Percentiles rank a stretch among this genome's conserved stretches.
Evolutionary conservation across 257 asterid species (phyloP).

Genomic region (Plantago elongata): DNA sequence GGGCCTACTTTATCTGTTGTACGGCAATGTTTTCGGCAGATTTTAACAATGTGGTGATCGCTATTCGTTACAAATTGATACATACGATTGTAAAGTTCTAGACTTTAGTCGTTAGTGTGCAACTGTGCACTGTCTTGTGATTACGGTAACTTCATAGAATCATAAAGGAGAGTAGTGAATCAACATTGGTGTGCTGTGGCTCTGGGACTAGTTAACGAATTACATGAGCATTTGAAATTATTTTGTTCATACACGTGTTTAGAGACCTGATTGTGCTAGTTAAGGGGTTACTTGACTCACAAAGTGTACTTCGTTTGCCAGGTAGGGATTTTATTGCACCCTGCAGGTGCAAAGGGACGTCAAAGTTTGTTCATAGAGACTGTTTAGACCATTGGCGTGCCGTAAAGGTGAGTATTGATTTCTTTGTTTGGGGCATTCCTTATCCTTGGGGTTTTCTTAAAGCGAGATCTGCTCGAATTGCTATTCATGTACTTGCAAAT

Average conservation of each 20-base stretch:
- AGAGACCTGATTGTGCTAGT: background rate
- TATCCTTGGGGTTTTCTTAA: conserved; percentile 14
- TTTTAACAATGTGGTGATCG: too few relatives aligned
- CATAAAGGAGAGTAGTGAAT: background rate
- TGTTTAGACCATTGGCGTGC: conserved; percentile 99
- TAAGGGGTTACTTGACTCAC: background rate
- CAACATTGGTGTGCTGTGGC: background rate
- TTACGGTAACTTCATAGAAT: too few relatives aligned
- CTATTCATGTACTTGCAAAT: conserved; percentile 8
- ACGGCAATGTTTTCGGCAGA: too few relatives aligned
- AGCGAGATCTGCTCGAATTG: conserved; percentile 8
- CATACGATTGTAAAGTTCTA: too few relatives aligned
- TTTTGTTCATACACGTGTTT: background rate
- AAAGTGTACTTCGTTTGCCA: conserved; percentile 29
- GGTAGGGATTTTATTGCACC: conserved; percentile 98
- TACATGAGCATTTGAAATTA: background rate
- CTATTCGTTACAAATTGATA: too few relatives aligned
- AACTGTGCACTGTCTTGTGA: too few relatives aligned
- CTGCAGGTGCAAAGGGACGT: conserved; percentile 92
- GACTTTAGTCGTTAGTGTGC: too few relatives aligned
- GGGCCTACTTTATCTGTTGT: too few relatives aligned
- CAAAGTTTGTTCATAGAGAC: conserved; percentile 83
- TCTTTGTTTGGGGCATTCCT: background rate
- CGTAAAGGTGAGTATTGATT: conserved; percentile 49
- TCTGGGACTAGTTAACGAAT: background rate